These are phyloP conservation scores for Silene noctiflora DNA, from an alignment of 179 eudicot species.

Conservation along the genomic window DNA sequence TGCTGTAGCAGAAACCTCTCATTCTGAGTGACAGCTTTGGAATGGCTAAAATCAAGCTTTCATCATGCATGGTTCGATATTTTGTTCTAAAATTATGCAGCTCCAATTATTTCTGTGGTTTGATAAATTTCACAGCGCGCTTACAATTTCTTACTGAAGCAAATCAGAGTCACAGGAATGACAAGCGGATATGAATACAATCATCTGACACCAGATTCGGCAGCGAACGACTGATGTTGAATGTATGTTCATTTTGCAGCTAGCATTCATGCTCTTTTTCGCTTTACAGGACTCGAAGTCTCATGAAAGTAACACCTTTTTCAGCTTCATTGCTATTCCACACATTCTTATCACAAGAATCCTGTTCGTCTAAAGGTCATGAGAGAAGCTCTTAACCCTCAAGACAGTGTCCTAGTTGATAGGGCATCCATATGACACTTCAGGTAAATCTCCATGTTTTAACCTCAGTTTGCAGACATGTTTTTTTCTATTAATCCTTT, in stretches of 20 bases:
- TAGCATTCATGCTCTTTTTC: constrained; percentile 12
- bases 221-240: neutral
- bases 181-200: neutral
- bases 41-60: neutral
- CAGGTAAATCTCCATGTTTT: constrained; percentile 13
- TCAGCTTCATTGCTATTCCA: neutral
- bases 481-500: no score
- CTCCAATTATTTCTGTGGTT: neutral
- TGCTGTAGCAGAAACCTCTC: neutral
- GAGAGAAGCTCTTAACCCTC: neutral
- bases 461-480: neutral
- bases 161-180: constrained; percentile 13
- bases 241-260: constrained; percentile 11
- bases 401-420: neutral
- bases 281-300: constrained; percentile 5
- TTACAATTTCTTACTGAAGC: neutral
- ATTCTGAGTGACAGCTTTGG: neutral
- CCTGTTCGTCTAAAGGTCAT: constrained; percentile 4
- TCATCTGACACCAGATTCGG: no score
- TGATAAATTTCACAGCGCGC: neutral
- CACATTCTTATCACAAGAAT: constrained; percentile 14
- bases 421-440: constrained; percentile 1
- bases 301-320: constrained; percentile 7
- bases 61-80: neutral
- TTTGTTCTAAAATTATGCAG: neutral